phyloP scores from a whole-genome alignment of 1,284 basidiomycete genomes.

The Boletellus deceptivus region DNA sequence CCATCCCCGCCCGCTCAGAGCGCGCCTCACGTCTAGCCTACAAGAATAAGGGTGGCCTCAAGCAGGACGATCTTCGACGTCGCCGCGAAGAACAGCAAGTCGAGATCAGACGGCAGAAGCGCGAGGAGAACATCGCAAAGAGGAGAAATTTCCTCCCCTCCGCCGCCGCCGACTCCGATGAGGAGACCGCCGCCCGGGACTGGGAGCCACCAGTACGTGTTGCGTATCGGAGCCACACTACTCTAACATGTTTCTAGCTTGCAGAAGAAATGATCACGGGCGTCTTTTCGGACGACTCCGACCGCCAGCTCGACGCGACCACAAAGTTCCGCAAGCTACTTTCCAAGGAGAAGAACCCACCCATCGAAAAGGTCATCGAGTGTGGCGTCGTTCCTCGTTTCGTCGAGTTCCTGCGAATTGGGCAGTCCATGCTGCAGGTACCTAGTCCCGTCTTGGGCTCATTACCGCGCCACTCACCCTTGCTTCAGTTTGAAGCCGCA shows the following conservation, averaged over 20 bases:
- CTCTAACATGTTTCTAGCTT: conserved; percentile 47
- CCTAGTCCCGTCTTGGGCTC: conserved; percentile 19
- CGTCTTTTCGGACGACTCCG: conserved; percentile 90
- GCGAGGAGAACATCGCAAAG: conserved; percentile 97
- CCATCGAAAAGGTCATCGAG: conserved; percentile 99
- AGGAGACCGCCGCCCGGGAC: conserved; percentile 67
- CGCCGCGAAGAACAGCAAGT: conserved; percentile 96
- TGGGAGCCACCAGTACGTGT: conserved; percentile 74
- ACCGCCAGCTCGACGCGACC: conserved; percentile 92
- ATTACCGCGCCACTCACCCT: conserved; percentile 1
- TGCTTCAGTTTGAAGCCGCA: conserved; percentile 91
- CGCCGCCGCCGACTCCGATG: conserved; percentile 78
- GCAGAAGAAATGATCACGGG: conserved; percentile 91
- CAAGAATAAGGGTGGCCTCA: conserved; percentile 82
- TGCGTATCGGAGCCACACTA: conserved; percentile 7
- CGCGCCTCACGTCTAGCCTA: conserved; percentile 42
- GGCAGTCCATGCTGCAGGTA: conserved; percentile 95
- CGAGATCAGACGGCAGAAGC: conserved; percentile 94
- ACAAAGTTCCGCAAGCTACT: conserved; percentile 97
- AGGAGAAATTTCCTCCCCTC: conserved; percentile 87
- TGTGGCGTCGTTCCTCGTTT: conserved; percentile 97
- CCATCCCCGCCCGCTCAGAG: not conserved
- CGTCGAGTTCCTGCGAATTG: conserved; percentile 88
- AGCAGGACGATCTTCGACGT: conserved; percentile 86
- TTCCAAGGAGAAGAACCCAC: conserved; percentile 99